Base-by-base conservation (phyloP, 2,329 filamentous ascomycete genomes). In the Bertia moriformis region DNA sequence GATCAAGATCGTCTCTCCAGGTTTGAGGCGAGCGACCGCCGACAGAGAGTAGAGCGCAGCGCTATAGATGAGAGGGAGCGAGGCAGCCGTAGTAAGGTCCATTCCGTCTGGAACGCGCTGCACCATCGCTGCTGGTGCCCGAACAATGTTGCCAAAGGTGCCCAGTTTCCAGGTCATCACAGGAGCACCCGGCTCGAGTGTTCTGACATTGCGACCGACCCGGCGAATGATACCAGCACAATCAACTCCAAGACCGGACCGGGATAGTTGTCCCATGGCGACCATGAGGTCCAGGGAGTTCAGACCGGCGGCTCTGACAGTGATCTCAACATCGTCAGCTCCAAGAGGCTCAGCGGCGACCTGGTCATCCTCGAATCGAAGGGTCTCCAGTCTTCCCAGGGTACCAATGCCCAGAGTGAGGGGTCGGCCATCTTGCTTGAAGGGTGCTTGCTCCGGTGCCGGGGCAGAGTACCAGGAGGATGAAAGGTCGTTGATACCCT, bases 391-490 rank as follows among this genome's bases (percentile, higher is more conserved):
- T 7, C 10, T 7, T 10, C 32, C 32, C 10, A 15, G 32, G 32
- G 32, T 10, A 18, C 19, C 18, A 24, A 38, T 19, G 12, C 15
- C 17, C 18, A 59, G 52, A 50, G 48, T 61, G 40, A 56, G 51
- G 2, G 43, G 50, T 19, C 50, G 61, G 18, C 42, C 53, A 4
- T 46, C 42, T 24, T 56, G 59, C 0, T 53, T 51, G 43, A 71
- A 72, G 2, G 56, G 51, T n/a, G n/a, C n/a, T n/a, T n/a, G n/a
- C n/a, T n/a, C n/a, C n/a, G n/a, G n/a, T n/a, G n/a, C n/a, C n/a
- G n/a, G n/a, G n/a, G n/a, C n/a, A n/a, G n/a, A n/a, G n/a, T n/a
- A n/a, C n/a, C n/a, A n/a, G n/a, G n/a, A n/a, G n/a, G n/a, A 10
- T n/a, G 24, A 29, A 29, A 29, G 24, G 10, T 29, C 24, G 24